phyloP scores from a whole-genome alignment of 768 basidiomycete species.

The Amanita thiersii region DNA sequence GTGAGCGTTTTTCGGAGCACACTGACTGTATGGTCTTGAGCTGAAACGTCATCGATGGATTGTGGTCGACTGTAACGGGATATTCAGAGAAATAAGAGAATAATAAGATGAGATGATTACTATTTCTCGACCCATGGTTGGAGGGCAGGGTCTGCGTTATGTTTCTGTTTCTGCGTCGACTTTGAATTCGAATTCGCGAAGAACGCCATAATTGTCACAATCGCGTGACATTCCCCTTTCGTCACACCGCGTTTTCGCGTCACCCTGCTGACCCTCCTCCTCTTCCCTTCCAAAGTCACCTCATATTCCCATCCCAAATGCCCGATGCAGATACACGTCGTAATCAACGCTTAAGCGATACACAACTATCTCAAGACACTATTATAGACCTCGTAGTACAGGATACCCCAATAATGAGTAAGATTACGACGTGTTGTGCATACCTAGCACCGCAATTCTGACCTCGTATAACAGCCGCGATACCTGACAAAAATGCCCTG shows the following conservation, averaged over 20 bases:
- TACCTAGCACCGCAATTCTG: conserved; percentile 13
- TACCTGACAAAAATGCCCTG: conserved; percentile 31
- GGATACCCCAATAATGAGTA: too few species aligned
- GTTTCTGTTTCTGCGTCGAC: conserved; percentile 33
- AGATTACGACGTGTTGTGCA: conserved; percentile 22
- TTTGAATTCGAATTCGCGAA: conserved; percentile 41
- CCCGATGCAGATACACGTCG: too few species aligned
- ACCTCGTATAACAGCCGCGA: conserved; percentile 24
- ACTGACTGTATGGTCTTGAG: conserved; percentile 93
- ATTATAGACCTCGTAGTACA: too few species aligned
- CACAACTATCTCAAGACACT: too few species aligned
- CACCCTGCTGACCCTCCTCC: conserved; percentile 9
- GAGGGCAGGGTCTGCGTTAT: conserved; percentile 43
- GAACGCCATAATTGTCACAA: conserved; percentile 55
- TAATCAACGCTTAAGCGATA: too few species aligned
- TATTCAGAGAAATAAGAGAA: conserved; percentile 2
- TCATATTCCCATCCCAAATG: too few species aligned
- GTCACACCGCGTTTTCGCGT: conserved; percentile 34
- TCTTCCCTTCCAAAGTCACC: too few species aligned
- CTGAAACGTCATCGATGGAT: conserved; percentile 96
- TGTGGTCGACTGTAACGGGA: conserved; percentile 69
- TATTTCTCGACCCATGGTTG: conserved; percentile 99
- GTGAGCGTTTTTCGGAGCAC: conserved; percentile 87
- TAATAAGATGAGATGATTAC: conserved; percentile 38
- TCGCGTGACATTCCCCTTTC: conserved; percentile 38